Conservation (phyloP, 2,329 filamentous ascomycete species). For the Myotisia sp. region DNA sequence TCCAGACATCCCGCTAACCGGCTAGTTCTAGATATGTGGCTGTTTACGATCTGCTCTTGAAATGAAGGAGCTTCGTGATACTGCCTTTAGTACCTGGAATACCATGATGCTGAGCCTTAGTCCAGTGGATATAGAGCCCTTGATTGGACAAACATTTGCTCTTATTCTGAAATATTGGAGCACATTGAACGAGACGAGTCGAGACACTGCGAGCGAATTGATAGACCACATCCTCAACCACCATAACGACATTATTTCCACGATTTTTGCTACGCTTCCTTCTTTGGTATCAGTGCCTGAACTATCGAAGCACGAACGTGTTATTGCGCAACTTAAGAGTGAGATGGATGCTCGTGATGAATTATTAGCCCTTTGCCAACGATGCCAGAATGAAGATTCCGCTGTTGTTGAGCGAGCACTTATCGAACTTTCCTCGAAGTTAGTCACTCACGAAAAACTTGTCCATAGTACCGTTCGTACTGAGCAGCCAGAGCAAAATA, state of each 20-base stretch:
- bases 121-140: constrained; percentile 60
- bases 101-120: constrained; percentile 61
- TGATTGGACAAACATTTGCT: constrained; percentile 81
- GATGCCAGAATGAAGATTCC: constrained; percentile 69
- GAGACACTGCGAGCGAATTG: constrained; percentile 44
- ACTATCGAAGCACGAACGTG: constrained; percentile 52
- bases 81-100: constrained; percentile 73
- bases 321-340: constrained; percentile 50
- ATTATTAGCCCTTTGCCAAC: constrained; percentile 56
- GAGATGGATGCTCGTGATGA: constrained; percentile 52
- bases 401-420: constrained; percentile 74
- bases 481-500: constrained; percentile 60
- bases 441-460: constrained; percentile 59
- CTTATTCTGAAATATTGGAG: constrained; percentile 72
- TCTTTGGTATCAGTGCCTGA: constrained; percentile 58
- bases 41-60: constrained; percentile 75
- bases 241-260: constrained; percentile 46
- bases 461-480: constrained; percentile 67
- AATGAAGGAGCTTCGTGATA: constrained; percentile 57
- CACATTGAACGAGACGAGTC: constrained; percentile 47
- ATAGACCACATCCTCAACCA: constrained; percentile 52
- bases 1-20: constrained; percentile 8
- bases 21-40: constrained; percentile 57
- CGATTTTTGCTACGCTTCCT: constrained; percentile 61
- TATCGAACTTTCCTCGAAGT: constrained; percentile 58